Percentiles rank a stretch among this genome's conserved stretches.
phyloP scores from a whole-genome alignment of 2,329 filamentous ascomycete genomes.

The Beauveria caledonica region DNA sequence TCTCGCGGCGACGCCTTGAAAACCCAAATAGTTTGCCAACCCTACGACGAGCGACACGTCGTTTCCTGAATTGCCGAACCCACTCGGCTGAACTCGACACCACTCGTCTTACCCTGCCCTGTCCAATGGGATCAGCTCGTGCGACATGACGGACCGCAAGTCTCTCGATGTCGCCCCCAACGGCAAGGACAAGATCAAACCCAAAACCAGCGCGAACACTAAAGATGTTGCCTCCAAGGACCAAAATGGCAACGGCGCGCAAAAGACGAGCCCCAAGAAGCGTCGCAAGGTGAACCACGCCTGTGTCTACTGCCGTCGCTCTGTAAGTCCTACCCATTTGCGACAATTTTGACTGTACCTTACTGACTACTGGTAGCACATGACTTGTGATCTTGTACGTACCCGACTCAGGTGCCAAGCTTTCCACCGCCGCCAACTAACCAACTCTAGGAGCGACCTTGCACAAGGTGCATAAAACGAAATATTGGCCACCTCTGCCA shows the following conservation, averaged over 20 bases:
- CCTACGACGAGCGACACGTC: not conserved
- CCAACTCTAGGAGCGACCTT: constrained; percentile 70
- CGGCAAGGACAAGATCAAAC: constrained; percentile 17
- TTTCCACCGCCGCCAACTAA: constrained; percentile 18
- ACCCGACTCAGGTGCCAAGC: constrained; percentile 12
- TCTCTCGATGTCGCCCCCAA: constrained; percentile 17
- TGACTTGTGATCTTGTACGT: constrained; percentile 87
- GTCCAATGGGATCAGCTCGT: not conserved
- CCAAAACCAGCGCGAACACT: not conserved
- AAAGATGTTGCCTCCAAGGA: constrained; percentile 23
- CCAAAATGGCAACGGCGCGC: constrained; percentile 18
- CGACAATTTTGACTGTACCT: constrained; percentile 12
- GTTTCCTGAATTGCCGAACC: not conserved
- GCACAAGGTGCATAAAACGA: constrained; percentile 94
- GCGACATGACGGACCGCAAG: constrained; percentile 25
- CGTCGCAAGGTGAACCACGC: constrained; percentile 85
- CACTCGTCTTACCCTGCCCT: not conserved
- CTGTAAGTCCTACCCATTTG: constrained; percentile 53
- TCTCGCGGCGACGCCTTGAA: not conserved
- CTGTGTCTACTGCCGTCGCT: constrained; percentile 83
- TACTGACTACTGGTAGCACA: constrained; percentile 51
- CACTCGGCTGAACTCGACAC: not conserved
- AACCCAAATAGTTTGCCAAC: not conserved
- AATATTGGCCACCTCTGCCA: constrained; percentile 98
- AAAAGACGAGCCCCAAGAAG: constrained; percentile 63